phyloP scores from a whole-genome alignment of 352 stramenopile genomes.

The Phytophthora litchii region DNA sequence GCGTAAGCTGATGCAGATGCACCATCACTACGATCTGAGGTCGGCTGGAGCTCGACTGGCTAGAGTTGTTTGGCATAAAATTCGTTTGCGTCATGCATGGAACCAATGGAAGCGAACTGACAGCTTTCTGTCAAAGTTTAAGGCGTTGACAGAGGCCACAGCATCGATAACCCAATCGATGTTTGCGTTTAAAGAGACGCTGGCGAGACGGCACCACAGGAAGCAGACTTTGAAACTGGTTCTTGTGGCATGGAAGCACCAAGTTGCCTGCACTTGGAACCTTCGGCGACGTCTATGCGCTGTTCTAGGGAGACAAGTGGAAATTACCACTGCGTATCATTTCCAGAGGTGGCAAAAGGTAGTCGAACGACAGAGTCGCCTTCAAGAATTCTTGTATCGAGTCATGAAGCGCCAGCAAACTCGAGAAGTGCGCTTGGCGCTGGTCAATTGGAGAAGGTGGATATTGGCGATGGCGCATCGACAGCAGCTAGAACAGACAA shows the following conservation, averaged over 20 bases:
- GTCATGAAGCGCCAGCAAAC: conserved; percentile 5
- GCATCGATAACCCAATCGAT: conserved; percentile 10
- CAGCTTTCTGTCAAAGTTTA: not conserved
- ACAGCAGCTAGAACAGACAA: conserved; percentile 17
- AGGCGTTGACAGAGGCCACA: conserved; percentile 5
- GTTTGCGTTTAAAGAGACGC: conserved; percentile 12
- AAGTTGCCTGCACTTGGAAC: not conserved
- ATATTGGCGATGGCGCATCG: conserved; percentile 6
- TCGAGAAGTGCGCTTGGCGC: conserved; percentile 9
- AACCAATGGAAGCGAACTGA: conserved; percentile 26
- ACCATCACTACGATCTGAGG: conserved; percentile 3
- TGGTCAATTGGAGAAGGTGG: conserved; percentile 22
- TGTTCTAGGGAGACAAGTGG: not conserved
- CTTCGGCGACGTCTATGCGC: conserved; percentile 6
- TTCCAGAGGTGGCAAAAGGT: conserved; percentile 24
- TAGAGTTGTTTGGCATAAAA: conserved; percentile 20
- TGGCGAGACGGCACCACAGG: conserved; percentile 17
- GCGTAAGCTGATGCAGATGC: conserved; percentile 17
- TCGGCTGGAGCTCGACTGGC: conserved; percentile 11
- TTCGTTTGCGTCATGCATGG: conserved; percentile 24
- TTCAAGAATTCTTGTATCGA: conserved; percentile 4
- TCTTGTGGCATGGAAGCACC: conserved; percentile 18
- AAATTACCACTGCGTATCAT: conserved; percentile 16
- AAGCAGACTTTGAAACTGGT: not conserved
- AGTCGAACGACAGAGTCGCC: conserved; percentile 1